Base-by-base conservation (phyloP, 768 basidiomycete genomes). In the Tricholoma terreum region DNA sequence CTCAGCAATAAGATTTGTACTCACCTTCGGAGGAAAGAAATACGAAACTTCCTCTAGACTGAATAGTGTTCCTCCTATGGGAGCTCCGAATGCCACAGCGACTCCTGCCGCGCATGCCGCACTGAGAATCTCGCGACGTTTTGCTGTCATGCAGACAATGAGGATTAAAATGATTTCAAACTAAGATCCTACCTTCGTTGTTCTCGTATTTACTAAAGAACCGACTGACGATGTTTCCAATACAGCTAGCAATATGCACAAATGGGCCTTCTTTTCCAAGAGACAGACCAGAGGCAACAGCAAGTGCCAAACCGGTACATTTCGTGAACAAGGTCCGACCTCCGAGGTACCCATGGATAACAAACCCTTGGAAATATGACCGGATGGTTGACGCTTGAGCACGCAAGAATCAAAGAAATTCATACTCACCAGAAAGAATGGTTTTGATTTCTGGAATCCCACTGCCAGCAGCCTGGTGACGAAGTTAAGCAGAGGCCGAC, bases 361-460 rank as follows among this genome's bases (percentile, higher is more conserved):
- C 95, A 66, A 97, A 98, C 34, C 95, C 94, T 85, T 58, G 10
- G 30, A 3, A 56, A 60, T 57, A 45, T 54, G 46, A 68, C 63
- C 57, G 52, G 49, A 34, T 50, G 5, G 40, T 50, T 21, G 15
- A 31, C 21, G 24, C 19, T 33, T 21, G 27, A 45, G 22, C 19
- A 4, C 4, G 19, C 45, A 31, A 34, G 30, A 48, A 50, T 24
- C 19, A 57, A 31, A 24, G 5, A 45, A 11, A 30, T 17, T 14
- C 7, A 15, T 14, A 10, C 73, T 42, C 62, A 86, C 91, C 93
- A 50, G 90, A 92, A 43, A 96, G 79, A 56, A 96, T 94, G 0
- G 91, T 92, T 71, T 99, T 99, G 69, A 99, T 89, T 71, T 99
- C 96, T 0, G 95, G 94, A 55, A 98, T 95, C 49, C 97, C 97